phyloP scores from a whole-genome alignment of 148 eudicot genomes.

The Vaccinium macrocarpon region DNA sequence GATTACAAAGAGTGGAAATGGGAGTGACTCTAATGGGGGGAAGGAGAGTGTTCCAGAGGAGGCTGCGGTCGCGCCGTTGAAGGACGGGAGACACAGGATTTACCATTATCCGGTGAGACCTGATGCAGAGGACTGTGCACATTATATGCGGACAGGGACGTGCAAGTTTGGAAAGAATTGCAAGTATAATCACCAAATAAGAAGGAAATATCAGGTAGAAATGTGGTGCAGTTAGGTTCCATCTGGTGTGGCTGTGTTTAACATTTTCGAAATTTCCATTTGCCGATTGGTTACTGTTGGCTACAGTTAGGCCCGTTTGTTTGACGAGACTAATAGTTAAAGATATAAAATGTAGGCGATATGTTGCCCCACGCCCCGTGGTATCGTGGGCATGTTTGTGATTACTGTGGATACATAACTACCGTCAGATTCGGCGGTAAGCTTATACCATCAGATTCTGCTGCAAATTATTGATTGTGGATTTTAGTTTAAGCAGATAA shows the following conservation, averaged over 20 bases:
- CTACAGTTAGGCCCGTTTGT: background rate
- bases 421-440: too few relatives aligned
- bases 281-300: background rate
- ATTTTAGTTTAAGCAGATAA: too few relatives aligned
- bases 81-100: conserved; percentile 20
- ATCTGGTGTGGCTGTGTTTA: background rate
- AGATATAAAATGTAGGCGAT: background rate
- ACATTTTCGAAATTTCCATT: background rate
- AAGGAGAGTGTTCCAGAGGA: conserved; percentile 9
- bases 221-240: background rate
- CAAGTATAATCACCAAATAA: conserved; percentile 75
- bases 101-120: conserved; percentile 50
- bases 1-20: background rate
- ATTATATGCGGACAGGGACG: conserved; percentile 41
- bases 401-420: too few relatives aligned
- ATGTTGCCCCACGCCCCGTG: background rate
- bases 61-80: background rate
- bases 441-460: too few relatives aligned
- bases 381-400: background rate
- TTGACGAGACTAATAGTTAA: background rate
- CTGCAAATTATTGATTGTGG: too few relatives aligned
- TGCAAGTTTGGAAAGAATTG: conserved; percentile 55
- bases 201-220: conserved; percentile 48
- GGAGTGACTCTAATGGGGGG: background rate
- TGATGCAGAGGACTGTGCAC: conserved; percentile 57